Base-by-base conservation (phyloP, 2,329 filamentous ascomycete genomes). In the Nannizziopsis arthrosporioides region DNA sequence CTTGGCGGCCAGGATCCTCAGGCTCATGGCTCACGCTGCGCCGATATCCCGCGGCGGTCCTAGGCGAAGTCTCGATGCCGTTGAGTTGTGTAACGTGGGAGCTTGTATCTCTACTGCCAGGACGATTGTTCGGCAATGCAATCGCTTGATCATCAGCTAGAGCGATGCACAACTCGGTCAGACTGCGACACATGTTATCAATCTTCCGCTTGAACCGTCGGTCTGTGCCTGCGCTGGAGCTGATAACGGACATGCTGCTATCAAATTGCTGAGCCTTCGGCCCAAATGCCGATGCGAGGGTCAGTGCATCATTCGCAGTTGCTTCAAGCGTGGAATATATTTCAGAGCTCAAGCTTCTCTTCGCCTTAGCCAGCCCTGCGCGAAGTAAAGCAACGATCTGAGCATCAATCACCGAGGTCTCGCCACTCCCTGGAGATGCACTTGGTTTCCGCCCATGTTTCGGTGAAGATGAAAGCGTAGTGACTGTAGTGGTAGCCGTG, bases 131-230 rank as follows among this genome's bases (percentile, higher is more conserved):
- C 27, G 53, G 39, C 18, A 43, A 17, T 8, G 52, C 47, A 18
- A 56, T 58, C 42, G 63, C 47, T 22, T 63, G 60, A 36, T 79
- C 77, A 53, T 85, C 84, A 27, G 81, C 81, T 47, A 98, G 70
- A 0, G 88, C 85, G 48, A 98, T 77, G 61, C 87, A 94, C 5
- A 98, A 73, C 64, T 98, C 92, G 0, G 90, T 96, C 55, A 98
- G 69, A 59, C 85, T 92, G 47, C 90, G 83, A 63, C 92, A 96
- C 61, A 98, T 80, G 60, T 84, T 88, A 61, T 98, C 90, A 22
- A 87, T 86, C 65, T 94, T 95, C 53, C 90, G 80, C 42, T 88
- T 80, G 12, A 94, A 73, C 61, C 94, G 86, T 44, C 92, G 80
- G 62, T 98, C 90, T 1, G 85, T 82, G 9, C 61, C 57, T 32